Evolutionary conservation across 345 rosid genomes (phyloP), one percentile per base, ranked within the genome.

Genomic region (Citrus reticulata): DNA sequence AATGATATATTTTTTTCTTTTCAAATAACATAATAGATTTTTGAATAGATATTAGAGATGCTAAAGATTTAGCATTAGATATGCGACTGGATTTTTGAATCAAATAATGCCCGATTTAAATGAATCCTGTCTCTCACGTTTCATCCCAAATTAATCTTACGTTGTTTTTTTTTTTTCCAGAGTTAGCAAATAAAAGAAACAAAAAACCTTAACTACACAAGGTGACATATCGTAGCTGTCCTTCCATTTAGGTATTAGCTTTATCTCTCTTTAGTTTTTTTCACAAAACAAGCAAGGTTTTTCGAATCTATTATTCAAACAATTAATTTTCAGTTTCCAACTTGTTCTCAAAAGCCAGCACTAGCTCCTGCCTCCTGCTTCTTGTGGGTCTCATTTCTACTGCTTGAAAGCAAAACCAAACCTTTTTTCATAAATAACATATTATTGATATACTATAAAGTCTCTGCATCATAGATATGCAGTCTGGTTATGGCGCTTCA

Each of bases 401-500:
- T 13, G 2, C 51, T 46, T 46, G 51, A 46, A 46, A 46, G 16
- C 51, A 25, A 25, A 32, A 55, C 2, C 20, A 10, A 34, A 14
- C 42, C 27, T 69, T 24, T 8, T n/a, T n/a, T 69, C 39, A 37
- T n/a, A 54, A 46, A 13, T 46, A 46, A 13, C 19, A 16, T 54
- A 54, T 54, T 4, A 54, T 7, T 54, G 29, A 54, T 34, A 16
- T 58, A 17, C 51, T 46, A 3, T 4, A 32, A 64, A 32, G 40
- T 32, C 42, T 32, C 68, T 64, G 68, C 35, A 34, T 27, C 46
- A 37, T 20, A 24, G 61, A 42, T 11, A 81, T 78, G 86, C 82
- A 81, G 77, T 70, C 78, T 46, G 78, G 72, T 72, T 78, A 60
- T 71, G 80, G 80, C 29, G 66, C 40, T 7, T 22, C 81, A 29